phyloP scores from a whole-genome alignment of 495 filamentous ascomycete species.

The Amorphotheca resinae region DNA sequence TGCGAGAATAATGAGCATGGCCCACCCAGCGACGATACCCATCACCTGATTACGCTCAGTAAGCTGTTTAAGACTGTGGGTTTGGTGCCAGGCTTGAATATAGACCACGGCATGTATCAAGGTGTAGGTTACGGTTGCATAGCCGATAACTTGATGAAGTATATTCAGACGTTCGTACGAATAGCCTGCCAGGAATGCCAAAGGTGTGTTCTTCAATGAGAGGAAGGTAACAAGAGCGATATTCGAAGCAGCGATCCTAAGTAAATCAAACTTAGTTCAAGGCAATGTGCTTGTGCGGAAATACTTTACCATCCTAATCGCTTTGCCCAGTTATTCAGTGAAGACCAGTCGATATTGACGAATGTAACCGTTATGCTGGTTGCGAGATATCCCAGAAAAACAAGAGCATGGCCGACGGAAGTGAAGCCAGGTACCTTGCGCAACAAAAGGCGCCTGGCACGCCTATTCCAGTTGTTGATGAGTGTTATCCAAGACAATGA shows the following conservation, averaged over 20 bases:
- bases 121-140: constrained; percentile 33
- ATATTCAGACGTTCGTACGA: constrained; percentile 49
- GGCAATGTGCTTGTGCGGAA: not conserved
- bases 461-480: constrained; percentile 10
- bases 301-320: constrained; percentile 38
- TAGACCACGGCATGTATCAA: constrained; percentile 34
- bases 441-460: constrained; percentile 29
- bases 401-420: constrained; percentile 36
- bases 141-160: constrained; percentile 45
- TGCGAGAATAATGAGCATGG: constrained; percentile 30
- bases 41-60: constrained; percentile 28
- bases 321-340: constrained; percentile 22
- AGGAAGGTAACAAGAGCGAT: constrained; percentile 44
- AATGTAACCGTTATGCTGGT: constrained; percentile 38
- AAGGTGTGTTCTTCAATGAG: constrained; percentile 45
- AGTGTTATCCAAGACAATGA: constrained; percentile 18
- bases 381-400: constrained; percentile 35
- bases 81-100: constrained; percentile 22
- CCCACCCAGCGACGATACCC: constrained; percentile 37
- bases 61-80: constrained; percentile 22
- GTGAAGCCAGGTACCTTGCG: constrained; percentile 37
- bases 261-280: not conserved
- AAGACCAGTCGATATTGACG: constrained; percentile 29
- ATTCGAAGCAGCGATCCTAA: constrained; percentile 41
- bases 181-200: constrained; percentile 42